Conservation (phyloP, 768 basidiomycete species). For the Tricholoma terreum region DNA sequence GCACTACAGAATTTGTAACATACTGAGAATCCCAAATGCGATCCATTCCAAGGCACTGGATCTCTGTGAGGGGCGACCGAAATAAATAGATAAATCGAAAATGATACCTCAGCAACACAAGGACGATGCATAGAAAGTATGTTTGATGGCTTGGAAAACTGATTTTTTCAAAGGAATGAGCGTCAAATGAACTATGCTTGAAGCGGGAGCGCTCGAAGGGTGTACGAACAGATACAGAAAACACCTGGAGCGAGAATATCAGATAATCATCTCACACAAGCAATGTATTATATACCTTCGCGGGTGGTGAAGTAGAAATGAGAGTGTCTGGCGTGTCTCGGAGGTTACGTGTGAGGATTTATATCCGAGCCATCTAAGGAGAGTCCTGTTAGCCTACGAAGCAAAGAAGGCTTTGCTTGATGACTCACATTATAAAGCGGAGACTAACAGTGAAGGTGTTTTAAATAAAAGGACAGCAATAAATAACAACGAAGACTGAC, state of each 20-base stretch:
- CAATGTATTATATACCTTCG: constrained; percentile 42
- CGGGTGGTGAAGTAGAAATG: constrained; percentile 78
- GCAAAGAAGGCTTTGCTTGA: background rate
- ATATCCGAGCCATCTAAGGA: constrained; percentile 56
- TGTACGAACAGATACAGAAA: constrained; percentile 55
- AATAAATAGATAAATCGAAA: background rate
- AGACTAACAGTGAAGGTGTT: constrained; percentile 36
- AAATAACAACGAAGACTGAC: constrained; percentile 33
- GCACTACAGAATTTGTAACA: constrained; percentile 5
- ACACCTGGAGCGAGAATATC: constrained; percentile 35
- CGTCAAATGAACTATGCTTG: background rate
- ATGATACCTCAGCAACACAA: constrained; percentile 53
- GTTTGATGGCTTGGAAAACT: constrained; percentile 74
- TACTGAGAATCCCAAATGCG: constrained; percentile 62
- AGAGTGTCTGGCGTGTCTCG: constrained; percentile 49
- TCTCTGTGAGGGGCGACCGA: background rate
- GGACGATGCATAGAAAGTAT: constrained; percentile 61
- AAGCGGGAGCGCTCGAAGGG: background rate
- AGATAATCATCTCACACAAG: background rate
- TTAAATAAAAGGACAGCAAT: background rate
- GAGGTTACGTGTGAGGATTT: constrained; percentile 47
- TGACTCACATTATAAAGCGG: constrained; percentile 55
- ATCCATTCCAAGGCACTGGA: constrained; percentile 62
- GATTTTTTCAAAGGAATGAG: background rate
- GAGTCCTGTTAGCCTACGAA: background rate